phyloP scores from a whole-genome alignment of 371 early-diverging fungal genomes.

The Syncephalis fuscata region DNA sequence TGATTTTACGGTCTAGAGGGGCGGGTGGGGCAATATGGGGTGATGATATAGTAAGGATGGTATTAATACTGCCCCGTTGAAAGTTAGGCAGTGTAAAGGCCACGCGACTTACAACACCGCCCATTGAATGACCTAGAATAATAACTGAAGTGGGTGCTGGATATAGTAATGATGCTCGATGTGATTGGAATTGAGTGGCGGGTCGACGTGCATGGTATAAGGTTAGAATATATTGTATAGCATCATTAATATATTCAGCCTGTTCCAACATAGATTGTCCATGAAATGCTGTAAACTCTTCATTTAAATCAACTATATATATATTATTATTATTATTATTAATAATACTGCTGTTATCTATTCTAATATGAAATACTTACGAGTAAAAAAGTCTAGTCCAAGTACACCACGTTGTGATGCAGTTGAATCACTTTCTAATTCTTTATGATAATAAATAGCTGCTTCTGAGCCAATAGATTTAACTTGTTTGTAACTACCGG shows the following conservation, averaged over 20 bases:
- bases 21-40: slow-evolving; percentile 81
- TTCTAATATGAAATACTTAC: slow-evolving; percentile 15
- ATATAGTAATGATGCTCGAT: slow-evolving; percentile 1
- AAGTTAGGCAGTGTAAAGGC: slow-evolving; percentile 60
- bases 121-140: slow-evolving; percentile 92
- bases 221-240: slow-evolving; percentile 64
- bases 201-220: slow-evolving; percentile 18
- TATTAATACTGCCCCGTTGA: slow-evolving; percentile 52
- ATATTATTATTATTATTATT: slow-evolving; percentile 1
- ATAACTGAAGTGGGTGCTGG: slow-evolving; percentile 57
- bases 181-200: slow-evolving; percentile 9
- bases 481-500: slow-evolving; percentile 82
- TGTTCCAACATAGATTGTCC: slow-evolving; percentile 65
- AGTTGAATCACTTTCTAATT: slow-evolving; percentile 15
- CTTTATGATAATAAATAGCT: slow-evolving; percentile 29
- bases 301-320: slow-evolving; percentile 77
- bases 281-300: slow-evolving; percentile 83
- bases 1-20: slow-evolving; percentile 58
- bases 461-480: slow-evolving; percentile 67
- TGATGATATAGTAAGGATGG: slow-evolving; percentile 78
- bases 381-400: slow-evolving; percentile 71
- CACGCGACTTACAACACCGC: slow-evolving; percentile 83
- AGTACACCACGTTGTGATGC: slow-evolving; percentile 16
- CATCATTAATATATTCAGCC: slow-evolving; percentile 72
- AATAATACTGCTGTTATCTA: background rate